Evolutionary conservation across 441 rosid genomes (phyloP), one percentile per base, ranked within the genome.

Genomic region (Corymbia calophylla): DNA sequence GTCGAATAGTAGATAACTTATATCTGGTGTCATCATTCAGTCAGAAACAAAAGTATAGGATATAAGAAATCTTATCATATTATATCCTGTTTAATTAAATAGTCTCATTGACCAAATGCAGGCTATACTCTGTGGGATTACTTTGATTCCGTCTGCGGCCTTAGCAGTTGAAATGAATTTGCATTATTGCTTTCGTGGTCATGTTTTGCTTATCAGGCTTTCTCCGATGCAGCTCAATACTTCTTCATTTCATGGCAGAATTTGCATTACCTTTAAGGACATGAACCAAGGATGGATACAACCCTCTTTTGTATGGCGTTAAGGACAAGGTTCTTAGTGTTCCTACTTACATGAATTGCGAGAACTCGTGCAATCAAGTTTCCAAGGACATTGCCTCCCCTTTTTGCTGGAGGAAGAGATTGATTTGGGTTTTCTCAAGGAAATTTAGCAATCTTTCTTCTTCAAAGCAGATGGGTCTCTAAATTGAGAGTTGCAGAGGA

Each of bases 291-390:
- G 98, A 97, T 32, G 98, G 99, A 88, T 97, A 97, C 94, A 97
- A 97, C 92, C 98, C 98, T 5, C 96, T 96, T 92, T 93, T 97
- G 13, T 98, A 98, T 87, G 99, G 97, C 94, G 97, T 98, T 95
- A 98, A 95, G 93, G 97, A 97, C n/a, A 58, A 58, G 25, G 25
- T 25, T 58, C 64, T 29, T 2, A 21, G 99, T 87, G 98, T 97
- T 91, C 99, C 99, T 70, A 97, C 99, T 16, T 98, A 97, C 91
- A 92, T 91, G 31, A 95, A 95, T 92, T 94, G 87, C 77, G 89
- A 86, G 53, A 23, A 89, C 62, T 53, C 2, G 25, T 68, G 77
- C 11, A 49, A 19, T 15, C 29, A 58, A 32, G 47, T 54, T 48
- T 44, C 21, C 3, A 10, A 2, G 11, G 29, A 44, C 27, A 18